Base-by-base conservation (phyloP, 1,284 basidiomycete genomes). In the Rhizoctonia solani region DNA sequence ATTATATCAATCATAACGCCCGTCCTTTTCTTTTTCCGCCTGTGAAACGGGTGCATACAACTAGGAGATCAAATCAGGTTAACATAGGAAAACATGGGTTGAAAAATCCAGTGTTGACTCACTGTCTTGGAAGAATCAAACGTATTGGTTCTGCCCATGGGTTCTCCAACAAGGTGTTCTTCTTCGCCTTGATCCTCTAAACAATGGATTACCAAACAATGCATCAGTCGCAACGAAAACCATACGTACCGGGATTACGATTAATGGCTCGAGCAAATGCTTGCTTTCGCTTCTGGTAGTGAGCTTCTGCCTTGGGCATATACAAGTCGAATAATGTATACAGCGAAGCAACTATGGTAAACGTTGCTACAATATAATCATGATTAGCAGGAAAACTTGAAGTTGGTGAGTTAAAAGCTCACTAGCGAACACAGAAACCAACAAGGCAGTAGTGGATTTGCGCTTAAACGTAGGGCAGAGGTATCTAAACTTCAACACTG, bases 401-500 rank as follows among this genome's bases (percentile, higher is more conserved):
- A n/a, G n/a, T n/a, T n/a, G n/a, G n/a, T n/a, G 37, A 9, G 13
- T 3, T 25, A n/a, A 5, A 39, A 41, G 49, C 56, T 9, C 27
- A 59, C 56, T 44, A 23, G 49, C 44, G n/a, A 59, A 59, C 2
- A 59, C 56, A 29, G 56, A 44, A 9, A 44, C 29, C 11, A 59
- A 25, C 14, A 59, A 21, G 1, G 44, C 46, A 3, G 5, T 42
- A 5, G 23, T 59, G 4, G 56, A 27, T 19, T 59, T 59, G 23
- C 42, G 41, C 44, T 49, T 41, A 11, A 59, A 42, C 4, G 56
- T 59, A 4, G 56, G 56, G 29, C 42, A 59, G 16, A 59, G 42
- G n/a, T 59, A 47, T n/a, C 56, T 49, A 25, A 59, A 59, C 13
- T 37, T 58, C 6, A 59, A 25, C 29, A 59, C 56, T 1, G 56